phyloP scores from a whole-genome alignment of 2,329 filamentous ascomycete genomes.

The Ophiostoma sp. region DNA sequence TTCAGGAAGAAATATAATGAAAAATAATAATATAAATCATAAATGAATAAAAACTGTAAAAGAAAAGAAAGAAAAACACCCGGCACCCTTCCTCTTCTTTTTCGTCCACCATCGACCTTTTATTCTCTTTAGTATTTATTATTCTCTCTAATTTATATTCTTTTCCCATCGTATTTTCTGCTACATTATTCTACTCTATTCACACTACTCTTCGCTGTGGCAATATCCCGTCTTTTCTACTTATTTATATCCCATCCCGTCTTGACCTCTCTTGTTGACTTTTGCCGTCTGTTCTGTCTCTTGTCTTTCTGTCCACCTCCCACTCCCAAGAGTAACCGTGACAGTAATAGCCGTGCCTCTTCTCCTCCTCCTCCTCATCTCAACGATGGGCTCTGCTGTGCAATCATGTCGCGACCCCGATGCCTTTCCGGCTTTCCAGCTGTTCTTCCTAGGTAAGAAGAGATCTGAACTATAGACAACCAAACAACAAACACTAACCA shows the following conservation, averaged over 20 bases:
- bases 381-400: conserved; percentile 49
- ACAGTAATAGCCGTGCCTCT: background rate
- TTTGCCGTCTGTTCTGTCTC: background rate
- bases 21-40: background rate
- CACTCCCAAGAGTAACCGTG: no score
- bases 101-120: background rate
- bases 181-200: background rate
- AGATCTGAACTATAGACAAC: no score
- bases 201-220: background rate
- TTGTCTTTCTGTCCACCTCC: background rate
- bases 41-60: background rate
- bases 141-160: background rate
- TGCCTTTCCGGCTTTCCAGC: conserved; percentile 74
- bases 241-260: background rate
- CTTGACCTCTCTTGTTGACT: background rate
- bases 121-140: background rate
- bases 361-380: background rate
- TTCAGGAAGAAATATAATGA: background rate
- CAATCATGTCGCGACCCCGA: conserved; percentile 57
- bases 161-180: background rate
- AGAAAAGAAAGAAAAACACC: background rate
- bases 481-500: background rate
- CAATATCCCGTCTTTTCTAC: background rate
- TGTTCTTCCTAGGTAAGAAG: conserved; percentile 73
- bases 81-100: background rate